Evolutionary conservation across 306 rosid genomes (phyloP).

Genomic region (Albizia julibrissin): DNA sequence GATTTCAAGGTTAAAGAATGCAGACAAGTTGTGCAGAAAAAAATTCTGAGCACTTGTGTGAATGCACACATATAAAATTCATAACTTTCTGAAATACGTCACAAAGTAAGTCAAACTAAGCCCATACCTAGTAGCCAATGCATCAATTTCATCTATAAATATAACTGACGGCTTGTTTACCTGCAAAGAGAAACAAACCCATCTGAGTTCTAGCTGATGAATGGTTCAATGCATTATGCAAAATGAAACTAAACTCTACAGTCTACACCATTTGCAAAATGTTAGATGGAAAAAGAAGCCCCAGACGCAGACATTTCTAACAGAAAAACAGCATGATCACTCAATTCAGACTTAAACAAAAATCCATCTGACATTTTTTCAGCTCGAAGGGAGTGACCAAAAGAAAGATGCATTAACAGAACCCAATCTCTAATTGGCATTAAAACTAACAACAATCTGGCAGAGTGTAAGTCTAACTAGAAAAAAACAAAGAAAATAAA

Average conservation of each 20-base stretch:
- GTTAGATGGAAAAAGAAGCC: not conserved
- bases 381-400: constrained; percentile 16
- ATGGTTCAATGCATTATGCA: constrained; percentile 24
- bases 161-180: constrained; percentile 96
- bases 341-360: constrained; percentile 19
- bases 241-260: constrained; percentile 30
- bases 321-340: constrained; percentile 8
- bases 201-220: constrained; percentile 22
- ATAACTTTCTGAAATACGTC: constrained; percentile 12
- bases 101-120: constrained; percentile 15
- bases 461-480: not conserved
- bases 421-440: not conserved
- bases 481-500: not conserved
- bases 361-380: constrained; percentile 22
- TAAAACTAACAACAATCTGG: not conserved
- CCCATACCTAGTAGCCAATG: constrained; percentile 88
- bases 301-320: not conserved
- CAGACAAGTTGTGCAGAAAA: not conserved
- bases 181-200: constrained; percentile 56
- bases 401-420: constrained; percentile 11
- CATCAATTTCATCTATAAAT: constrained; percentile 96
- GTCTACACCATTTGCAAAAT: constrained; percentile 24
- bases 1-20: constrained; percentile 19
- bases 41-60: not conserved
- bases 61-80: constrained; percentile 16